Base-by-base conservation (phyloP, 2,329 filamentous ascomycete genomes). In the Lecanosticta acicola region DNA sequence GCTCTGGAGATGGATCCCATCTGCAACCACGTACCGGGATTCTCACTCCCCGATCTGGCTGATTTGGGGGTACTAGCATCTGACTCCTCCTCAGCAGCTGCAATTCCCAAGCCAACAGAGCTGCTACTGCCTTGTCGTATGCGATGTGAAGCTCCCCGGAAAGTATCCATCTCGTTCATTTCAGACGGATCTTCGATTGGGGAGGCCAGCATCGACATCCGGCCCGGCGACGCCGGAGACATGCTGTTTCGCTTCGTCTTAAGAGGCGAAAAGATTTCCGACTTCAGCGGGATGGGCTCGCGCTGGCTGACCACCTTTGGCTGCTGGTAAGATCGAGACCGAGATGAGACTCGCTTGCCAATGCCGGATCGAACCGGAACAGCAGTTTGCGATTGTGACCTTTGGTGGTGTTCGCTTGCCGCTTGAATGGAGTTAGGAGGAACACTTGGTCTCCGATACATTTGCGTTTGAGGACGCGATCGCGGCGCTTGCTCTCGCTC, bases 181-280 rank as follows among this genome's bases (percentile, higher is more conserved):
- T 37, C 41, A 11, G 42, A 45, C 13, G 51, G 39, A 11, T 54
- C 51, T 20, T 56, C 49, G 9, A 52, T 39, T 8, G 51, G 54
- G 14, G 54, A 56, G 7, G 51, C 48, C 4, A 54, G 39, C 14
- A 50, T 36, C 9, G 54, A 55, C 40, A 46, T 38, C 8, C 40
- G 37, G 1, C 48, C 43, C 11, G 39, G 34, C 32, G 47, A 52
- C 32, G 47, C 36, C 11, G 53, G 48, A 5, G 48, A 46, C 29
- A 42, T 42, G 39, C 49, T 57, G 33, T 46, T 54, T 35, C 51
- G 41, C 13, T 56, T 50, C 9, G 51, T 56, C 51, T 64, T 64
- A 11, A 65, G 49, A 3, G 63, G 63, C 17, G 62, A 65, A 48
- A 65, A 65, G 20, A 65, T 49, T 33, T 64, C 63, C 3, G 56